phyloP scores from a whole-genome alignment of 768 basidiomycete genomes.

The Termitomyces heimii region DNA sequence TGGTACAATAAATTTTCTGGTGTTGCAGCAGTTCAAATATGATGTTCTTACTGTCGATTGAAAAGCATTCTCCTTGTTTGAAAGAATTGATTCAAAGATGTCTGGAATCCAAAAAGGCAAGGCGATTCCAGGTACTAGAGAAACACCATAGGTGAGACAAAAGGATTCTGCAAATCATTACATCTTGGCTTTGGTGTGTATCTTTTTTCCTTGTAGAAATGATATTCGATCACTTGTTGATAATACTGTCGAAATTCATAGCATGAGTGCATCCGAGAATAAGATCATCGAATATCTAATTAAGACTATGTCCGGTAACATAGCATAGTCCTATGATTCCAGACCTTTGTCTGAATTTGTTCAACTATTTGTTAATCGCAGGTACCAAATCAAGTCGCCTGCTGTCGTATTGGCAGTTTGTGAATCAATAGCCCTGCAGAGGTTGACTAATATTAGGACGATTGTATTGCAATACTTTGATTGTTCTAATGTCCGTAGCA shows the following conservation, averaged over 20 bases:
- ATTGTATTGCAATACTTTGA: too few relatives aligned
- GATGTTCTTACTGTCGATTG: not conserved
- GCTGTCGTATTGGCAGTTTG: not conserved
- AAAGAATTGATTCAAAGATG: not conserved
- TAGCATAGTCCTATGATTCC: not conserved
- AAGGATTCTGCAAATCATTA: not conserved
- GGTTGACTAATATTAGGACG: too few relatives aligned
- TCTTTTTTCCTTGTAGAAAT: too few relatives aligned
- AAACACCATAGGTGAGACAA: not conserved
- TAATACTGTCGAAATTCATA: not conserved
- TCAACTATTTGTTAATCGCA: too few relatives aligned
- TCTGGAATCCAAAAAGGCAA: not conserved
- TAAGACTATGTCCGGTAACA: not conserved
- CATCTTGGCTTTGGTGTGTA: not conserved
- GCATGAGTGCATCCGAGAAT: not conserved
- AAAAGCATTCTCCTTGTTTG: not conserved
- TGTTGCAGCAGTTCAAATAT: not conserved
- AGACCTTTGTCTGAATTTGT: not conserved
- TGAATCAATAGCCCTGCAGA: not conserved
- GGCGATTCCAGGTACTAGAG: not conserved
- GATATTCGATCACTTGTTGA: not conserved
- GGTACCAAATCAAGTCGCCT: too few relatives aligned
- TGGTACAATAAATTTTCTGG: not conserved
- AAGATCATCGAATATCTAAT: not conserved
- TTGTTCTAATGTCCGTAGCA: not conserved